phyloP scores from a whole-genome alignment of 1,284 basidiomycete species.

The Ustilago hordei region DNA sequence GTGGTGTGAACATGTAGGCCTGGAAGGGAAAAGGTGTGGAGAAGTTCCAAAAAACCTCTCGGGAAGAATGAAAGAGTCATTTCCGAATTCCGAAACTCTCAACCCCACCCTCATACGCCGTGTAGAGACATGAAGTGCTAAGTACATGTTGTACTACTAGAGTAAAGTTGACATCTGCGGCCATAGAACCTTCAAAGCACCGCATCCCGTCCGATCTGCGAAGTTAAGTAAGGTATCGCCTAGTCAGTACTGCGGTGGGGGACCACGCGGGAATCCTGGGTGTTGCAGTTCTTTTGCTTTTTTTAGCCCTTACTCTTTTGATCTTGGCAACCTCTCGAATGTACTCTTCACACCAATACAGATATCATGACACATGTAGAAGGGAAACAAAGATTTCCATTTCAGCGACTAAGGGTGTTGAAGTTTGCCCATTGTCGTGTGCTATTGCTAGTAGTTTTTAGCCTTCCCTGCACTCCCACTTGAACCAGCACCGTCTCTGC shows the following conservation, averaged over 20 bases:
- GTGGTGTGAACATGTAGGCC: neutral
- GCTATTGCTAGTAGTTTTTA: constrained; percentile 17
- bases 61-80: neutral
- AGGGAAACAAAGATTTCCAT: too few relatives aligned
- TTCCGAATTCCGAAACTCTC: neutral
- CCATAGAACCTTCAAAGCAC: constrained; percentile 83
- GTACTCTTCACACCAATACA: too few relatives aligned
- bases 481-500: constrained; percentile 14
- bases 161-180: constrained; percentile 74
- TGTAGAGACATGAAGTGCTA: too few relatives aligned
- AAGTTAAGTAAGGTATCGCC: constrained; percentile 82
- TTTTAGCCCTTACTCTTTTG: neutral
- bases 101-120: neutral
- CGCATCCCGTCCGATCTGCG: constrained; percentile 84
- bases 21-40: neutral
- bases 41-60: neutral
- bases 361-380: too few relatives aligned
- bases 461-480: constrained; percentile 15
- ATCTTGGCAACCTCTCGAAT: too few relatives aligned
- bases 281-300: constrained; percentile 75
- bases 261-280: constrained; percentile 84
- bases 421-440: neutral
- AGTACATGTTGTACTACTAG: too few relatives aligned
- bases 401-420: too few relatives aligned
- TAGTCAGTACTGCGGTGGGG: constrained; percentile 86